Conservation (phyloP, 805 yeast species). For the Candida piceae region DNA sequence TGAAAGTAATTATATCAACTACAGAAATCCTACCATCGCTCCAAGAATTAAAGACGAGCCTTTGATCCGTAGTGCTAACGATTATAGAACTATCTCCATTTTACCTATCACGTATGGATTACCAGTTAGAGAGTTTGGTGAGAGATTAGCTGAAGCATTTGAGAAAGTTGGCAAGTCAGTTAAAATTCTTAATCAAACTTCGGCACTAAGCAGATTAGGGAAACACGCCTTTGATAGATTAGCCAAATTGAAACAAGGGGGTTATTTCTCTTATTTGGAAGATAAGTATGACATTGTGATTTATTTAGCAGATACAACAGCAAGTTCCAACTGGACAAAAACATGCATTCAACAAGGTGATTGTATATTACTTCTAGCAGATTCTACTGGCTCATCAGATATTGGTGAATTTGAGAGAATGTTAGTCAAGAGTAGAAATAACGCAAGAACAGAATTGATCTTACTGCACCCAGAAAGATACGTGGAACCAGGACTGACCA, state of each 20-base stretch:
- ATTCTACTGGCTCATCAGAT: constrained; percentile 66
- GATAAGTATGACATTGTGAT: constrained; percentile 84
- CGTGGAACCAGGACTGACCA: constrained; percentile 82
- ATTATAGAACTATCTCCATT: constrained; percentile 78
- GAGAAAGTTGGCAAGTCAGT: constrained; percentile 68
- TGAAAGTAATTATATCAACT: constrained; percentile 9
- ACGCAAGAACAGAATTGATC: constrained; percentile 84
- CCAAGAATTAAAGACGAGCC: constrained; percentile 31
- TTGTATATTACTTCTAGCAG: constrained; percentile 83
- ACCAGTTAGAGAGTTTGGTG: constrained; percentile 86
- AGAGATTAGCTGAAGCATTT: constrained; percentile 63
- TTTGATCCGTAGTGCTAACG: constrained; percentile 33
- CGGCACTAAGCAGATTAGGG: constrained; percentile 76
- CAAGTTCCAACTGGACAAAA: constrained; percentile 81
- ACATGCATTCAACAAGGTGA: constrained; percentile 95
- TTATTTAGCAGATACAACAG: constrained; percentile 81
- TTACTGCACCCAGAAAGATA: constrained; percentile 76
- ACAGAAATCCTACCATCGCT: constrained; percentile 21
- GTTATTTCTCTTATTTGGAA: constrained; percentile 86
- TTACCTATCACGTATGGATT: constrained; percentile 74
- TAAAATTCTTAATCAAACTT: constrained; percentile 76
- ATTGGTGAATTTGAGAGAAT: constrained; percentile 84
- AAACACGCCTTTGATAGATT: constrained; percentile 89
- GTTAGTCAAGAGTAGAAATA: constrained; percentile 66
- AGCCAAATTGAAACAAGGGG: constrained; percentile 79